These are phyloP conservation scores for Cytospora schulzeri DNA, from an alignment of 2,329 filamentous ascomycete genomes.

Conservation along the genomic window DNA sequence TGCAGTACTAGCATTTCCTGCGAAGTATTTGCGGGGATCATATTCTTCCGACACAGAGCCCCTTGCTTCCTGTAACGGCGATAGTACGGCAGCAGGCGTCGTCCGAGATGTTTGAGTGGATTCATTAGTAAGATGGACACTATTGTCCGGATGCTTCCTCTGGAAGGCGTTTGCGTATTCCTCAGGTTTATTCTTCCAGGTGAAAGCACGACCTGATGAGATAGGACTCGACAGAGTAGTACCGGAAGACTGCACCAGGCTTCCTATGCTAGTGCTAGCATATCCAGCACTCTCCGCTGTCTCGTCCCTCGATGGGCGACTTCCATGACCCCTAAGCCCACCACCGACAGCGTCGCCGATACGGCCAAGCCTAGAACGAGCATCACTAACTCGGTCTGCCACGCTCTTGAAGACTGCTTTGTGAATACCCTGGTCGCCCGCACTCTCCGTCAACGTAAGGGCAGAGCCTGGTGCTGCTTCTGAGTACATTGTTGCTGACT, in stretches of 20 bases:
- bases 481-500: slow-evolving; percentile 47
- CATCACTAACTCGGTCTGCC: slow-evolving; percentile 76
- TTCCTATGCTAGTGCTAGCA: slow-evolving; percentile 39
- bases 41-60: slow-evolving; percentile 35
- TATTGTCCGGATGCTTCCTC: slow-evolving; percentile 35
- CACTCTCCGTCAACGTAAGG: slow-evolving; percentile 49
- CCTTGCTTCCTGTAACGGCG: slow-evolving; percentile 31
- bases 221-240: slow-evolving; percentile 41
- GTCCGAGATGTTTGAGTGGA: slow-evolving; percentile 24
- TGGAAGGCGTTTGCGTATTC: slow-evolving; percentile 54
- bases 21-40: slow-evolving; percentile 46
- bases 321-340: slow-evolving; percentile 54
- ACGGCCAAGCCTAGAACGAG: slow-evolving; percentile 77
- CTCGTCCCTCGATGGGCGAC: slow-evolving; percentile 62
- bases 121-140: slow-evolving; percentile 28
- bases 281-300: slow-evolving; percentile 40
- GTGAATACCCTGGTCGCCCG: slow-evolving; percentile 58
- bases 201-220: slow-evolving; percentile 53
- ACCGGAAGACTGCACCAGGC: slow-evolving; percentile 41
- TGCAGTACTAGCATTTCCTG: slow-evolving; percentile 55
- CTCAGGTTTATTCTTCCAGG: slow-evolving; percentile 66
- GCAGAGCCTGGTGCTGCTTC: slow-evolving; percentile 48
- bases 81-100: slow-evolving; percentile 11
- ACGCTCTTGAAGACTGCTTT: slow-evolving; percentile 77
- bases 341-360: slow-evolving; percentile 83